These are phyloP conservation scores for Kodamaea restingae DNA, from an alignment of 805 yeast genomes.

Conservation along the genomic window DNA sequence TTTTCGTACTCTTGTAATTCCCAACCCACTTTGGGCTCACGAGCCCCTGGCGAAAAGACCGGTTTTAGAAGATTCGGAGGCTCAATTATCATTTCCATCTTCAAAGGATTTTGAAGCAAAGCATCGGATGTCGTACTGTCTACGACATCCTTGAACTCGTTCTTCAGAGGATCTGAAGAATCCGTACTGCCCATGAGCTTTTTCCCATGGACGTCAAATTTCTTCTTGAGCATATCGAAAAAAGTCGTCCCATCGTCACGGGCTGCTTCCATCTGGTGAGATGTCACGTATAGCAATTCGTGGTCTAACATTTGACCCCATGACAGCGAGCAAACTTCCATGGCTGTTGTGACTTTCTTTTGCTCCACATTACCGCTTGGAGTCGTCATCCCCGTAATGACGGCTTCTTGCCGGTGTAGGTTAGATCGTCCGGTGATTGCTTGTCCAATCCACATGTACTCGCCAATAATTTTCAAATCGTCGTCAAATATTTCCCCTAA, in stretches of 20 bases:
- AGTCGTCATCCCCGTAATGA: slow-evolving; percentile 29
- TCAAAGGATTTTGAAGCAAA: slow-evolving; percentile 20
- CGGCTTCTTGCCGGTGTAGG: slow-evolving; percentile 24
- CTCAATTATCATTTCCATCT: slow-evolving; percentile 19
- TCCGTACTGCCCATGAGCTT: slow-evolving; percentile 7
- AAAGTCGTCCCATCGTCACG: slow-evolving; percentile 13
- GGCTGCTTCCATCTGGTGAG: slow-evolving; percentile 35
- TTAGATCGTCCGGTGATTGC: slow-evolving; percentile 23
- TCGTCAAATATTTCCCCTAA: slow-evolving; percentile 13
- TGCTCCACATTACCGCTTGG: slow-evolving; percentile 22
- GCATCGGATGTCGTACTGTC: slow-evolving; percentile 8
- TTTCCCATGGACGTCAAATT: slow-evolving; percentile 11
- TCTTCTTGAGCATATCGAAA: slow-evolving; percentile 14
- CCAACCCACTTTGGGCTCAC: slow-evolving; percentile 30
- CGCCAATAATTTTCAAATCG: slow-evolving; percentile 15
- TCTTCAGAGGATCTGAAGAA: not conserved
- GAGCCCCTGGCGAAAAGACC: slow-evolving; percentile 13
- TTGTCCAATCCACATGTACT: slow-evolving; percentile 33
- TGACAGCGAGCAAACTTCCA: slow-evolving; percentile 34
- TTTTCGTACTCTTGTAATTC: slow-evolving; percentile 10
- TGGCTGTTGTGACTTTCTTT: slow-evolving; percentile 17
- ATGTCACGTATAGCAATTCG: slow-evolving; percentile 29
- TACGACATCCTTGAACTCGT: slow-evolving; percentile 6
- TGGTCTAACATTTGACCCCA: slow-evolving; percentile 32
- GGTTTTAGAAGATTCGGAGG: slow-evolving; percentile 22